These are phyloP conservation scores for Diaporthe ampelina DNA, from an alignment of 2,329 filamentous ascomycete species.

Conservation along the genomic window DNA sequence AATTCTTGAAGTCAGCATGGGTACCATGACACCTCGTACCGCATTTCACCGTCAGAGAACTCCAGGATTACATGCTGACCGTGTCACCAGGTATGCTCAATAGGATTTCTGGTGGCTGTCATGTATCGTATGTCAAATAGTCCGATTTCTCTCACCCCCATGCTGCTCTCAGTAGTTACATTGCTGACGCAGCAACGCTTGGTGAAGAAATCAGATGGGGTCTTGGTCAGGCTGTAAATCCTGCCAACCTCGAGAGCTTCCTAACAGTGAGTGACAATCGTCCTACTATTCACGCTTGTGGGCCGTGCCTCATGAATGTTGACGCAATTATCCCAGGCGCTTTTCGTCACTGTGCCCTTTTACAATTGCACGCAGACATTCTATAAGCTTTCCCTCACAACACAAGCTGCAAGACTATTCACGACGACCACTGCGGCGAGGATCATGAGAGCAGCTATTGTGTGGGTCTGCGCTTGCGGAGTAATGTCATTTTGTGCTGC, in stretches of 20 bases:
- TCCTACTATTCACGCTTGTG: not conserved
- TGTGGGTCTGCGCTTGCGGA: constrained; percentile 46
- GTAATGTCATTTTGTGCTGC: constrained; percentile 47
- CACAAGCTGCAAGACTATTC: constrained; percentile 48
- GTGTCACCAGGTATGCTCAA: constrained; percentile 41
- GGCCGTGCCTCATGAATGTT: not conserved
- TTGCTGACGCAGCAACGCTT: not conserved
- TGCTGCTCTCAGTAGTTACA: too few species aligned
- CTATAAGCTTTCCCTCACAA: constrained; percentile 49
- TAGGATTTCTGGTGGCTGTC: constrained; percentile 40
- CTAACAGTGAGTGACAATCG: constrained; percentile 38
- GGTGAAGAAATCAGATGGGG: constrained; percentile 45
- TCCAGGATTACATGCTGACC: constrained; percentile 1
- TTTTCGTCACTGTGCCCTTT: constrained; percentile 47
- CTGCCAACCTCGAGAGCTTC: constrained; percentile 22
- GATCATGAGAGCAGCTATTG: constrained; percentile 44
- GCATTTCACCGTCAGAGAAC: not conserved
- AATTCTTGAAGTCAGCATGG: not conserved
- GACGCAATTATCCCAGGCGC: constrained; percentile 35
- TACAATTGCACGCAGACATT: constrained; percentile 46
- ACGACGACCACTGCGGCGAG: constrained; percentile 43
- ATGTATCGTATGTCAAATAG: constrained; percentile 43
- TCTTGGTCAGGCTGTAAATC: constrained; percentile 39
- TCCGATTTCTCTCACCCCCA: not conserved
- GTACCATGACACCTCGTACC: not conserved